Percentiles rank a stretch among this genome's conserved stretches.
Evolutionary conservation across 305 asterid species (phyloP).

Genomic region (Fraxinus floribunda): DNA sequence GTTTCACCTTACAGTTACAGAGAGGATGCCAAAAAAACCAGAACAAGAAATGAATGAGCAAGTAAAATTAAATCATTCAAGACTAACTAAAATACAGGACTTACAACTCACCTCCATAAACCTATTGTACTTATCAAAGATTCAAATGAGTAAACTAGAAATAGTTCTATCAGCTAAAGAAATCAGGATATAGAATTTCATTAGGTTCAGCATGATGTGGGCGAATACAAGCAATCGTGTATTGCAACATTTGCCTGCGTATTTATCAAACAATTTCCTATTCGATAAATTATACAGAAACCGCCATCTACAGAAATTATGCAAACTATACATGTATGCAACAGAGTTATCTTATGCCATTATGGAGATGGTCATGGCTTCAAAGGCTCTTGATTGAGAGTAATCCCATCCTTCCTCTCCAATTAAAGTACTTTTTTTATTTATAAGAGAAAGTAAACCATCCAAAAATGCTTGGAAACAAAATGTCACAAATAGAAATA

Average conservation of each 20-base stretch:
- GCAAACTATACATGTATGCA: neutral
- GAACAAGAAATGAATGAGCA: neutral
- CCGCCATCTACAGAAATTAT: neutral
- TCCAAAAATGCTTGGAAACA: neutral
- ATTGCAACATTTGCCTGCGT: neutral
- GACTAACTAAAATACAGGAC: neutral
- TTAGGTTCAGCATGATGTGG: neutral
- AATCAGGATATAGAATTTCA: neutral
- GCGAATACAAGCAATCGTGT: neutral
- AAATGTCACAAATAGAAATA: neutral
- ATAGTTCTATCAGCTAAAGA: neutral
- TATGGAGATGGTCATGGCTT: neutral
- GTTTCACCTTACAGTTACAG: constrained; percentile 71
- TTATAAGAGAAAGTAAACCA: neutral
- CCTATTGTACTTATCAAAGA: constrained; percentile 32
- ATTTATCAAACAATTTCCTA: neutral
- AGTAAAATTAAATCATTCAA: neutral
- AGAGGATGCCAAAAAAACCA: constrained; percentile 5
- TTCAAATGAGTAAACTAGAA: neutral
- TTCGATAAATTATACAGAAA: neutral
- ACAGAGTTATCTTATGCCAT: neutral
- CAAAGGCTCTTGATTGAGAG: neutral
- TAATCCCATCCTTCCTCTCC: neutral
- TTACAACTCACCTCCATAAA: constrained; percentile 63
- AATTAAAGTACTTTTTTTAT: neutral